Evolutionary conservation across 257 asterid species (phyloP), one percentile per base, ranked within the genome.

Genomic region (Solanum chaucha): DNA sequence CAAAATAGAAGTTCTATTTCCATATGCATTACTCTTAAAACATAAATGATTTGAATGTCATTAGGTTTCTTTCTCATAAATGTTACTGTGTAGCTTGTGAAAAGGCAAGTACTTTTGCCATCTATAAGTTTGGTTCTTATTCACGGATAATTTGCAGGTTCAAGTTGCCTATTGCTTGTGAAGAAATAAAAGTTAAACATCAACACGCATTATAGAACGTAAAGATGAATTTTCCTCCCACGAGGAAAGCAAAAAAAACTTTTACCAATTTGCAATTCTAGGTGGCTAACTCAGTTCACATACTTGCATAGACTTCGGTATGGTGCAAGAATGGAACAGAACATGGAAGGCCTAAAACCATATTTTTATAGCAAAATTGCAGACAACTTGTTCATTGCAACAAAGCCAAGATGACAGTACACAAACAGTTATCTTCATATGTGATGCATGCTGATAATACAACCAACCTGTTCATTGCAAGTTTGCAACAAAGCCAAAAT

Each of bases 1-100:
- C 93, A 7, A 91, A 88, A 87, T 93, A 86, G 87, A 84, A 7
- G 59, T 55, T 55, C 64, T 1, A 55, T 17, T 55, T 55, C 64
- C 64, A 19, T 55, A 55, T 55, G 64, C 64, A 6, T 55, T 55
- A 17, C 64, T 28, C 24, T 55, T 19, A 19, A 55, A 55, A 55
- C 64, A 55, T 0, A 55, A 17, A 55, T 55, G n/a, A 19, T n/a
- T 61, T 61, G 1, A 10, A 61, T 61, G 70, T 22, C 70, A 61
- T 22, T 22, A 22, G 6, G 14, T 22, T 61, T 61, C 7, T 55
- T 61, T 61, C 70, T 61, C 30, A 22, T 61, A 0, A 61, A 61
- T 61, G 70, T 9, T 61, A 1, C 6, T n/a, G 30, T n/a, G 64
- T 8, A 22, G 28, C 68, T 28, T 28, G 28, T 28, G 28, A 28